phyloP scores from a whole-genome alignment of 345 rosid genomes.

The Corchorus olitorius region DNA sequence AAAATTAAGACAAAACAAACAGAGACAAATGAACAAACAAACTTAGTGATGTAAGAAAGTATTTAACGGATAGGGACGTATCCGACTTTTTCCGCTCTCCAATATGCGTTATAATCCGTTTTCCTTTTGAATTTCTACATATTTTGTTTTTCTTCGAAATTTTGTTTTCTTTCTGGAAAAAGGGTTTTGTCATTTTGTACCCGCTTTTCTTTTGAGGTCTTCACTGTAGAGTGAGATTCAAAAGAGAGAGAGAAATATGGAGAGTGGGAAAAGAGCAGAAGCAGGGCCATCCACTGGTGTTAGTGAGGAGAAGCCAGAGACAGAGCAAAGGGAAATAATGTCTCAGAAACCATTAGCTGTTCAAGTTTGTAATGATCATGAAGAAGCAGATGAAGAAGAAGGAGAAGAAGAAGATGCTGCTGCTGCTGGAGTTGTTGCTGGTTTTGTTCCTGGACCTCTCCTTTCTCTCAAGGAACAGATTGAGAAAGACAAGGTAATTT shows the following conservation, averaged over 20 bases:
- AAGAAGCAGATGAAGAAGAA: conserved; percentile 18
- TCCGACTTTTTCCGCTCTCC: neutral
- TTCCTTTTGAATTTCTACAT: conserved; percentile 2
- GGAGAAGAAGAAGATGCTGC: conserved; percentile 24
- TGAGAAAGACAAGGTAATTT: conserved; percentile 57
- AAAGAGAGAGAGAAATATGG: conserved; percentile 28
- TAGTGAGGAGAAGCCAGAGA: conserved; percentile 25
- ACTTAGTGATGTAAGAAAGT: neutral
- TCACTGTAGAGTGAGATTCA: neutral
- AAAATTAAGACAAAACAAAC: neutral
- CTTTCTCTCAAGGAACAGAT: conserved; percentile 60
- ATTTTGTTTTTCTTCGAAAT: neutral
- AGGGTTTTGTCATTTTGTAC: conserved; percentile 10
- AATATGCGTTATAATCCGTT: neutral
- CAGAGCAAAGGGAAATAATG: conserved; percentile 24
- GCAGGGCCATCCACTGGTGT: conserved; percentile 32
- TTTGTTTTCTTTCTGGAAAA: neutral
- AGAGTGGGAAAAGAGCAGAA: conserved; percentile 31
- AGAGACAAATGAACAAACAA: neutral
- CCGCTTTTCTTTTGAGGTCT: neutral
- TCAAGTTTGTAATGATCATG: conserved; percentile 17
- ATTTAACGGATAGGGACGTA: neutral
- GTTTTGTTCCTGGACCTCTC: conserved; percentile 54
- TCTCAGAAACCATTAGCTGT: conserved; percentile 20
- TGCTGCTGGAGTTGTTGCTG: conserved; percentile 30